Evolutionary conservation across 169 alveolate species (phyloP), one percentile per base, ranked within the genome.

Genomic region (Cardiosporidium cionae): DNA sequence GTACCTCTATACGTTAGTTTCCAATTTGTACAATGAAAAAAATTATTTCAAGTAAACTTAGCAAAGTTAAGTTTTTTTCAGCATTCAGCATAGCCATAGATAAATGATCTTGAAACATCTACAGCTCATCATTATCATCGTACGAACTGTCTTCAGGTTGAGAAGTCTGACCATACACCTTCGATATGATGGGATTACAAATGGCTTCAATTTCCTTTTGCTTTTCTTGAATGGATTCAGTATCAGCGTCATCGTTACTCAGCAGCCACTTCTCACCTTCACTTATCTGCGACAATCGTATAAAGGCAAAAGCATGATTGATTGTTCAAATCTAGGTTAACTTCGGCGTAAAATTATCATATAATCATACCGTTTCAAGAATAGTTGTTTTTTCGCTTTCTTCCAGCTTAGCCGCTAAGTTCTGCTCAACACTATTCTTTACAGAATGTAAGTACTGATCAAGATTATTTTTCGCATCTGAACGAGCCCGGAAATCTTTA

Each of bases 131-230:
- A 44, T 16, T 16, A 44, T 44, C 58, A 44, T 16, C 27, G n/a
- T n/a, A 16, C n/a, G 58, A 44, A 16, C 58, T n/a, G 16, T n/a
- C 58, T 16, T 16, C 27, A 44, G 58, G n/a, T 44, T 44, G 58
- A 16, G 16, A 85, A n/a, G 92, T 90, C 70, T 89, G 91, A 44
- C 92, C 92, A 84, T 93, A 94, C 84, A 91, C 91, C 78, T 87
- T 92, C 79, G 94, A 88, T 81, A 95, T 93, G 84, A 95, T 94
- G 37, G 99, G 99, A 80, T 92, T 91, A 88, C 96, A 93, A 36
- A 92, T 89, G 65, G 91, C 90, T 77, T 94, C 98, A 22, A 94
- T 82, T 79, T 92, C 96, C 86, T 93, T 94, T 74, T 87, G 92
- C 87, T 93, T 87, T 72, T 91, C 96, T 79, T 93, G 94, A 80